Base-by-base conservation (phyloP, 768 basidiomycete species). In the Lentinula aciculospora region DNA sequence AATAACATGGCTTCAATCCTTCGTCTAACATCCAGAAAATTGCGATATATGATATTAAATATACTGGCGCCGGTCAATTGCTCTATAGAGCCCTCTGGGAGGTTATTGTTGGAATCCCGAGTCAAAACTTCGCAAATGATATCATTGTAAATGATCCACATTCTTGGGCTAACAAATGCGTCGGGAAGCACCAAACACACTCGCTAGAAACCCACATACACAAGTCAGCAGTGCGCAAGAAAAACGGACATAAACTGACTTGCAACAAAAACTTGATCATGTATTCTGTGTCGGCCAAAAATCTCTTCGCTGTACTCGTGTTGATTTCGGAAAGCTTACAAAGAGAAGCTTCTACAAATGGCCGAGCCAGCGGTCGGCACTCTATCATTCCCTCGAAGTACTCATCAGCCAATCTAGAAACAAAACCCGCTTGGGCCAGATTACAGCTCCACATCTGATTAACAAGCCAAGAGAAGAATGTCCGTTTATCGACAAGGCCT, bases 1-100 rank as follows among this genome's bases (percentile, higher is more conserved):
- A 93, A 91, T 31, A 88, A 69, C 79, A 93, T 84, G 2, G 88
- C 88, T 59, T 94, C 89, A 59, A 94, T 94, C 56, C 94, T 79
- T 54, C 80, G 75, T 60, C 81, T 84, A 25, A 94, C 82, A 63
- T 89, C 88, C n/a, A 73, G 71, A 46, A 90, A 78, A 57, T 85
- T 82, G 50, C 82, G 80, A 3, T 77, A 67, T 32, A 92, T 72
- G 1, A 73, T 71, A 45, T 73, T 71, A 81, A 60, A 84, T 66
- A 57, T 77, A 76, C 25, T 72, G 73, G 32, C 68, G 61, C 47
- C 69, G 2, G 45, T 34, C 17, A 23, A 74, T 56, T 76, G 74
- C 36, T 75, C 76, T 15, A 77, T 64, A 56, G 70, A 66, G 46
- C 67, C 66, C 48, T 73, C 71, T 48, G 64, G 61, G 31, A 62